These are phyloP conservation scores for Priceomyces melissophilus DNA, from an alignment of 805 yeast species.

Conservation along the genomic window DNA sequence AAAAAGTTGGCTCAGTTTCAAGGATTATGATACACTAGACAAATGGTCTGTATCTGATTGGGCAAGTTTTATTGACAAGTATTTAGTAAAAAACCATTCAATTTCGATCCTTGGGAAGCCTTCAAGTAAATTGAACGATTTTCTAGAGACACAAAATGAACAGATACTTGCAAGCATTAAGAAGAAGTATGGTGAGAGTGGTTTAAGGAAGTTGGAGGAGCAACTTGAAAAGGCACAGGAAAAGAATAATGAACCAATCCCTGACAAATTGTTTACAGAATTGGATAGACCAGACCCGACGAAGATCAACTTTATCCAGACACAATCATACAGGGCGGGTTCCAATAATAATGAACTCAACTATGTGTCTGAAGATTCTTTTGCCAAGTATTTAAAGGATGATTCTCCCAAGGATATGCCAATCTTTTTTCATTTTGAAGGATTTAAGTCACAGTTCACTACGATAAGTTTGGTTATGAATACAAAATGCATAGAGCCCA, in stretches of 20 bases:
- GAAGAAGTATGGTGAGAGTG: constrained; percentile 53
- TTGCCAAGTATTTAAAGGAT: constrained; percentile 12
- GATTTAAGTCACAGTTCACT: constrained; percentile 74
- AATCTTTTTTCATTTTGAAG: constrained; percentile 73
- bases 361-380: constrained; percentile 21
- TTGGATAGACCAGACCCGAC: constrained; percentile 76
- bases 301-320: constrained; percentile 65
- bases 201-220: constrained; percentile 49
- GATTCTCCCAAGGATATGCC: constrained; percentile 52
- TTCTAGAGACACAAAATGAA: constrained; percentile 49
- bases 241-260: constrained; percentile 74
- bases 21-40: constrained; percentile 56
- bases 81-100: constrained; percentile 58
- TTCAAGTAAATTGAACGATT: constrained; percentile 54
- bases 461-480: constrained; percentile 61
- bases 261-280: constrained; percentile 55
- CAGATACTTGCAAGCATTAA: constrained; percentile 48
- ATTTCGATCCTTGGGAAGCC: constrained; percentile 73
- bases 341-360: constrained; percentile 35
- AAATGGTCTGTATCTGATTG: constrained; percentile 68
- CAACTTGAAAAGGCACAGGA: constrained; percentile 59
- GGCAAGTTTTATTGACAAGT: constrained; percentile 50
- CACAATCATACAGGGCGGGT: constrained; percentile 63
- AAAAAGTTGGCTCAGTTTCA: constrained; percentile 49
- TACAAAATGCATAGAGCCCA: constrained; percentile 48